Percentiles rank a stretch among this genome's conserved stretches.
Conservation (phyloP, 169 alveolate species). For the Eimeria praecox region DNA sequence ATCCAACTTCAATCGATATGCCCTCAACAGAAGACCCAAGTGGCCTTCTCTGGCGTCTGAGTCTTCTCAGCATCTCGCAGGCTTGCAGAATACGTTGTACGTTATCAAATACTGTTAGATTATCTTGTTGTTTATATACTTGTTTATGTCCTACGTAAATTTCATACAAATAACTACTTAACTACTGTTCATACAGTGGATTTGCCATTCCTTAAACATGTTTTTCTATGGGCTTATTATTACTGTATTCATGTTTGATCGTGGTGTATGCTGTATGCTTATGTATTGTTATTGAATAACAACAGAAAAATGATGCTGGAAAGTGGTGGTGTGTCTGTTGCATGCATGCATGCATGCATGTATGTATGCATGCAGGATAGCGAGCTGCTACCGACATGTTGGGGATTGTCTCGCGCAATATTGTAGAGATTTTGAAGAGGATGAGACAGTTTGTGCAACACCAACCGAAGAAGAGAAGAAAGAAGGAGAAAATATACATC, state of each 20-base stretch:
- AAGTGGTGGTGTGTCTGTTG: not conserved
- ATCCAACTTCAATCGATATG: not conserved
- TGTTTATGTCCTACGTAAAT: no score
- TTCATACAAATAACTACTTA: no score
- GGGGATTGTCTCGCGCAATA: slow-evolving; percentile 48
- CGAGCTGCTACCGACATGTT: slow-evolving; percentile 58
- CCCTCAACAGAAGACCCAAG: not conserved
- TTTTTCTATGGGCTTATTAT: no score
- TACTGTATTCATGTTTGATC: no score
- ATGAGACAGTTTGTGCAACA: not conserved
- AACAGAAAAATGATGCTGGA: no score
- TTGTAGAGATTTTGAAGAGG: slow-evolving; percentile 13
- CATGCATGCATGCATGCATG: not conserved
- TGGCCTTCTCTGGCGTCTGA: slow-evolving; percentile 10
- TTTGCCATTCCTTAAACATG: no score
- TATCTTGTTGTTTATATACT: no score
- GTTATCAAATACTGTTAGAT: not conserved
- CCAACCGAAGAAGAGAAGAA: not conserved
- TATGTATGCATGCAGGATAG: not conserved
- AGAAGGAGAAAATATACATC: not conserved
- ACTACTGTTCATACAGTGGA: no score
- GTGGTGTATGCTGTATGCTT: no score
- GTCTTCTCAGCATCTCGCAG: slow-evolving; percentile 25
- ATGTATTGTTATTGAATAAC: not conserved
- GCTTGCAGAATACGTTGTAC: not conserved